Conservation (phyloP, 1,284 basidiomycete species). For the Ganoderma boninense region DNA sequence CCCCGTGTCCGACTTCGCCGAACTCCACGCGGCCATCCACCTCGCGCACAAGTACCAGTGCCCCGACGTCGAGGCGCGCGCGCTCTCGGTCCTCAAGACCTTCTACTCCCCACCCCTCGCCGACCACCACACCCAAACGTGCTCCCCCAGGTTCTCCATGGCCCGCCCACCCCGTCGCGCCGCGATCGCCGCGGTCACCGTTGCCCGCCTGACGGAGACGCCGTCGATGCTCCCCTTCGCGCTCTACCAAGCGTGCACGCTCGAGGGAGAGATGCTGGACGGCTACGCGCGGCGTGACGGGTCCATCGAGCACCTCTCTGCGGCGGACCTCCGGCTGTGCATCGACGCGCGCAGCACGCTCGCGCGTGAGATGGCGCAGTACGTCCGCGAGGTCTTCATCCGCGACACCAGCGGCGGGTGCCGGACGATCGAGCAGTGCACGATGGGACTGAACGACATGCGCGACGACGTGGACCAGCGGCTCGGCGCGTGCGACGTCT, state of each 20-base stretch:
- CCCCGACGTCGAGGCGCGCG: not conserved
- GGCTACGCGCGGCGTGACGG: constrained; percentile 12
- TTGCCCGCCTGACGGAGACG: not conserved
- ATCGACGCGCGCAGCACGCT: not conserved
- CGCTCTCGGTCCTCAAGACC: not conserved
- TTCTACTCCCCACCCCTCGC: not conserved
- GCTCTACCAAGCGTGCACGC: not conserved
- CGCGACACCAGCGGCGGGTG: not conserved
- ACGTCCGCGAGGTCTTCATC: not conserved
- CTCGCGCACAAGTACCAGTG: too few relatives aligned
- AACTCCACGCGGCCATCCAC: too few relatives aligned
- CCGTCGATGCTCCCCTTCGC: not conserved
- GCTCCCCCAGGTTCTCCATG: not conserved
- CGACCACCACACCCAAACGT: not conserved
- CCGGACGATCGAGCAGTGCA: not conserved
- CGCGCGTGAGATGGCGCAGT: not conserved
- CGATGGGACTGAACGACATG: not conserved
- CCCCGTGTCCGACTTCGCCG: too few relatives aligned
- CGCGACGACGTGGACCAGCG: not conserved
- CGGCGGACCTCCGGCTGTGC: constrained; percentile 15
- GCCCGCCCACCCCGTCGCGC: not conserved
- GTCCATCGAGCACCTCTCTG: constrained; percentile 3
- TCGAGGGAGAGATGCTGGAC: not conserved
- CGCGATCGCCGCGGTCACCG: not conserved
- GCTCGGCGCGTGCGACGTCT: not conserved